Percentiles rank a stretch among this genome's conserved stretches.
phyloP scores from a whole-genome alignment of 257 asterid genomes.

The Penstemon eatonii region DNA sequence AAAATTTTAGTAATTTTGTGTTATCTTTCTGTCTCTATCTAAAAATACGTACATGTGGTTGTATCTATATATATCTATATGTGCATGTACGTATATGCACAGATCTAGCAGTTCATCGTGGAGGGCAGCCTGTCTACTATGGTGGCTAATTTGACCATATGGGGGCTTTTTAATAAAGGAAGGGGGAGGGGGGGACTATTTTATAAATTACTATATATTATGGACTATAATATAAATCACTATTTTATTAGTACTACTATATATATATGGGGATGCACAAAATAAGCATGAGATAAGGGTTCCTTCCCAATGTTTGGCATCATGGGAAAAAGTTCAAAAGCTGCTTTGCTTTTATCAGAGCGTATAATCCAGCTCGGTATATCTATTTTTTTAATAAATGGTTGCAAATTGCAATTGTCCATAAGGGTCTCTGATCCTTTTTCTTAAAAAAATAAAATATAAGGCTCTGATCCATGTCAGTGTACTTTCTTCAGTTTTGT shows the following conservation, averaged over 20 bases:
- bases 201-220: background rate
- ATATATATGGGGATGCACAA: background rate
- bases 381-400: background rate
- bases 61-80: constrained; percentile 4
- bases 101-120: background rate
- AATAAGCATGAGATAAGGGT: constrained; percentile 27
- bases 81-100: constrained; percentile 3
- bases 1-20: background rate
- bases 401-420: background rate
- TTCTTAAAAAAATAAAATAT: too few species aligned
- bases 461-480: too few species aligned
- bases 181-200: too few species aligned
- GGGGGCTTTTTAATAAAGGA: too few species aligned
- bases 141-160: too few species aligned
- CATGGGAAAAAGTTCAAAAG: background rate
- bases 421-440: too few species aligned
- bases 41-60: background rate
- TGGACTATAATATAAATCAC: background rate
- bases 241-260: background rate
- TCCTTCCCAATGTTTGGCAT: constrained; percentile 36
- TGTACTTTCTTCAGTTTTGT: too few species aligned
- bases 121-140: too few species aligned
- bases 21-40: constrained; percentile 18
- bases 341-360: background rate
- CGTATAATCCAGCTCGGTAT: background rate